A percentile compares a stretch with the other conserved stretches of the same genome.
Conservation (phyloP, 2,329 filamentous ascomycete genomes). For the Fonsecaea pedrosoi region DNA sequence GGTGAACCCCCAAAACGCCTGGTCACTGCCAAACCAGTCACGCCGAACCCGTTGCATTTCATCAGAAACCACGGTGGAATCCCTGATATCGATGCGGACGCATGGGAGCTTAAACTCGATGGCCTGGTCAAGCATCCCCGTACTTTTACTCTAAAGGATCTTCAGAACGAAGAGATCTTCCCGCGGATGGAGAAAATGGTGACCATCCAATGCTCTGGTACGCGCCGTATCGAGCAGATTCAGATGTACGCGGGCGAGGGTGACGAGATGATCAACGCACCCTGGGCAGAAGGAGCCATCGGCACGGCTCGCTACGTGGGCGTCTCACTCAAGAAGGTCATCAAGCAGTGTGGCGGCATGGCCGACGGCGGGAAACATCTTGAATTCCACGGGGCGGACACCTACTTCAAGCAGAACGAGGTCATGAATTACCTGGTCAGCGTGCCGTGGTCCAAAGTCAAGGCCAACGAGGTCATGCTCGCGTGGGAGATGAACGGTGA, state of each 20-base stretch:
- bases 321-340: constrained; percentile 70
- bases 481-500: constrained; percentile 76
- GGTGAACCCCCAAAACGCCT: constrained; percentile 67
- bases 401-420: constrained; percentile 72
- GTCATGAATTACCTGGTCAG: constrained; percentile 71
- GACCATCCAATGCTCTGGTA: constrained; percentile 73
- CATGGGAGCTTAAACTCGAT: constrained; percentile 62
- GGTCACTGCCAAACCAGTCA: constrained; percentile 62
- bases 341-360: constrained; percentile 72
- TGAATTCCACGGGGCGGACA: constrained; percentile 73
- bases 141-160: constrained; percentile 63
- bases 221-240: constrained; percentile 73
- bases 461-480: constrained; percentile 69
- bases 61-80: constrained; percentile 76
- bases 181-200: constrained; percentile 65
- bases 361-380: constrained; percentile 64
- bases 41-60: constrained; percentile 68
- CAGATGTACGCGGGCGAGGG: constrained; percentile 69
- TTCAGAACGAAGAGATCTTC: constrained; percentile 66
- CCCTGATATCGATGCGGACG: constrained; percentile 66
- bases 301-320: constrained; percentile 69
- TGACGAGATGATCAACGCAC: constrained; percentile 61
- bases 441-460: constrained; percentile 72
- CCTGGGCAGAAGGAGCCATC: constrained; percentile 72
- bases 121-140: constrained; percentile 67